These are phyloP conservation scores for Huiozyma naganishii DNA, from an alignment of 805 yeast species.

Conservation along the genomic window DNA sequence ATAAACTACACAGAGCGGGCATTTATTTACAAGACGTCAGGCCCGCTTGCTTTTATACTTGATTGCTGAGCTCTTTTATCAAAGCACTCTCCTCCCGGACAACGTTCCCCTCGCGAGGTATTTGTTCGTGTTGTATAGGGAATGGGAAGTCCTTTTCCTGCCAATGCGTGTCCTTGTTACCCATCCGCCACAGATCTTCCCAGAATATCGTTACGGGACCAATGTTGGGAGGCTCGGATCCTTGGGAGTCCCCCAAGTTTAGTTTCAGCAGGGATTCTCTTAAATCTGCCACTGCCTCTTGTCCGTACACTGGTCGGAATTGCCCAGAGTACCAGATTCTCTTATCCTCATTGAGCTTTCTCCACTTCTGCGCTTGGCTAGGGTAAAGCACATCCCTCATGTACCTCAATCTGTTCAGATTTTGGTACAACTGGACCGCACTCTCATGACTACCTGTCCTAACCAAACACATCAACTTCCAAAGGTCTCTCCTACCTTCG, in stretches of 20 bases:
- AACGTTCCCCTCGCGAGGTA: conserved; percentile 40
- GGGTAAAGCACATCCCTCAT: conserved; percentile 55
- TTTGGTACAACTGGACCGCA: conserved; percentile 65
- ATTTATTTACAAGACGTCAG: too few species aligned
- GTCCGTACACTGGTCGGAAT: conserved; percentile 81
- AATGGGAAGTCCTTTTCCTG: conserved; percentile 29
- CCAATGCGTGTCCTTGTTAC: conserved; percentile 65
- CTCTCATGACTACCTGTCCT: conserved; percentile 47
- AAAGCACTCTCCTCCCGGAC: conserved; percentile 60
- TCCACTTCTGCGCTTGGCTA: conserved; percentile 51
- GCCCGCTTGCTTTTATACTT: too few species aligned
- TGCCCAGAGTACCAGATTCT: conserved; percentile 81
- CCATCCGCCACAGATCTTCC: conserved; percentile 85
- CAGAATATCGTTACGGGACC: conserved; percentile 53
- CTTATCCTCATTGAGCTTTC: conserved; percentile 66
- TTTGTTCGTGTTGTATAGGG: conserved; percentile 44
- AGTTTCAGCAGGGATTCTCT: conserved; percentile 22
- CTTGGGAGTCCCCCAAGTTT: conserved; percentile 13
- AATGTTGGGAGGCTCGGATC: too few species aligned
- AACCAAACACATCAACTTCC: conserved; percentile 86
- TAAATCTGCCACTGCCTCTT: conserved; percentile 85
- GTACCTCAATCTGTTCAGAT: conserved; percentile 61
- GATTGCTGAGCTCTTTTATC: conserved; percentile 33
- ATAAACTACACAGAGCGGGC: too few species aligned
- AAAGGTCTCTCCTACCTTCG: conserved; percentile 62